Base-by-base conservation (phyloP, 176 grass and related monocot species). In the Miscanthus lutarioriparius region DNA sequence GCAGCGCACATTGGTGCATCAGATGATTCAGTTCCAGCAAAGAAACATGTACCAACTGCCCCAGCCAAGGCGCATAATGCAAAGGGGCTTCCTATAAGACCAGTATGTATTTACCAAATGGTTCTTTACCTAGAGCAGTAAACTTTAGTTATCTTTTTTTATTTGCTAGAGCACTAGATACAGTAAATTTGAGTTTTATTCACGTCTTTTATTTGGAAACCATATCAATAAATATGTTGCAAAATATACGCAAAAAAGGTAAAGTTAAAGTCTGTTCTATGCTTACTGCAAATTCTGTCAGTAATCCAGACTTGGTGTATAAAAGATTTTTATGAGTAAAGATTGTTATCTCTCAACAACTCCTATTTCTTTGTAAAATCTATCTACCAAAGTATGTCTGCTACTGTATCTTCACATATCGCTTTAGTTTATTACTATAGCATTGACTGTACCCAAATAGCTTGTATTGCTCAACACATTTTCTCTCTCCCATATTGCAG, bases 1-100 rank as follows among this genome's bases (percentile, higher is more conserved):
- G 58, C 19, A 78, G 71, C 35, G 32, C 23, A 73, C 38, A 77
- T 38, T 84, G 54, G 35, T 83, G 59, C 25, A 65, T 38, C 80
- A 44, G 77, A 78, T 85, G 67, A 54, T 82, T 80, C 84, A 75
- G 76, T 84, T 83, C 71, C 79, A 67, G 41, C 22, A 75, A 98
- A 89, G 68, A 78, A 32, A 70, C 43, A 67, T 61, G 27, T 74
- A 63, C 58, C 78, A 56, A 30, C 88, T 82, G 82, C 75, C 6
- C 47, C 87, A 82, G 88, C 90, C 53, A 48, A 88, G 40, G 59
- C 86, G 6, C 87, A 91, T 86, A 96, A 99, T 66, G 85, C 93
- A 62, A 96, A 99, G 75, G 93, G 93, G 27, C 72, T 94, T 79
- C 97, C 97, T 40, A 80, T 99, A 65, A 89, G 97, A 87, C 75